A percentile compares a stretch with the other conserved stretches of the same genome.
These are phyloP conservation scores for Lentinula sp. DNA, from an alignment of 768 basidiomycete species.

Conservation along the genomic window DNA sequence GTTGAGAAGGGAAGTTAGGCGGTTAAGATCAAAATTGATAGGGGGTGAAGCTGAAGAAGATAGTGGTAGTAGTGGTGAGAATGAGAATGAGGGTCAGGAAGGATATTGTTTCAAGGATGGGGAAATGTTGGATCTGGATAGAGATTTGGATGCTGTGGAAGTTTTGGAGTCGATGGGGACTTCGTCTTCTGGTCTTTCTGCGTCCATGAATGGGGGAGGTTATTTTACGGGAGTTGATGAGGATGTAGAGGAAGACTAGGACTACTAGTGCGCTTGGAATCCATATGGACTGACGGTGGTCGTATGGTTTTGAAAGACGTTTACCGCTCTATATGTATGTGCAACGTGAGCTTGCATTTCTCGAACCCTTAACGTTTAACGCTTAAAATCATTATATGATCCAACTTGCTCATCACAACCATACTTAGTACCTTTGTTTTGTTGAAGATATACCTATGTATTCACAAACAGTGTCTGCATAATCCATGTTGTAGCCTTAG, in stretches of 20 bases:
- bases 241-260: neutral
- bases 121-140: neutral
- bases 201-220: neutral
- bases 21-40: slow-evolving; percentile 39
- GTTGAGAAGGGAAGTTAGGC: slow-evolving; percentile 60
- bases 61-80: slow-evolving; percentile 50
- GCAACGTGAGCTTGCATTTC: too few species aligned
- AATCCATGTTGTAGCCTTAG: neutral
- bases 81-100: slow-evolving; percentile 27
- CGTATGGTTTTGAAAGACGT: too few species aligned
- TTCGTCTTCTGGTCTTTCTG: neutral
- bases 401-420: too few species aligned
- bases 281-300: too few species aligned
- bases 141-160: slow-evolving; percentile 2
- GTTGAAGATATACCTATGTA: neutral
- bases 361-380: too few species aligned
- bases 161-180: slow-evolving; percentile 1
- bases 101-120: slow-evolving; percentile 9
- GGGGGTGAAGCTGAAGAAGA: slow-evolving; percentile 24
- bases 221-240: neutral
- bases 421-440: neutral
- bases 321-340: too few species aligned
- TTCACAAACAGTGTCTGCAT: neutral
- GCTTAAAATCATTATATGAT: too few species aligned
- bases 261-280: too few species aligned